A percentile compares a stretch with the other conserved stretches of the same genome.
Conservation (phyloP, 2,329 filamentous ascomycete species). For the Apiospora pterosperma region DNA sequence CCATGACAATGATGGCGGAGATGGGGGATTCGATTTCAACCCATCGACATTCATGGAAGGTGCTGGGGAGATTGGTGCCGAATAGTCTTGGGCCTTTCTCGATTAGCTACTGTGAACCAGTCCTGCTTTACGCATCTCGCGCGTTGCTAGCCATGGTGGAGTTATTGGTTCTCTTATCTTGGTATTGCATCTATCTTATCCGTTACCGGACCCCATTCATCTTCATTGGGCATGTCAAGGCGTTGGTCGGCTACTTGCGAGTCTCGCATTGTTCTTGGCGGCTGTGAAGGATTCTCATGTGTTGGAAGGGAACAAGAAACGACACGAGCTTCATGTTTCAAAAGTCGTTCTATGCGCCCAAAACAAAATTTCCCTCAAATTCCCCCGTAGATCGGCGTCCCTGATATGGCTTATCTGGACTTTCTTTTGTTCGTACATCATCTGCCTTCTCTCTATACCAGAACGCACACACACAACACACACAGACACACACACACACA, state of each 20-base stretch:
- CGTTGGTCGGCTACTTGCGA: conserved; percentile 23
- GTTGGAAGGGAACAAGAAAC: conserved; percentile 8
- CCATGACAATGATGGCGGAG: background rate
- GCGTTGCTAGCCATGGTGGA: background rate
- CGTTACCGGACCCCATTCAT: conserved; percentile 1
- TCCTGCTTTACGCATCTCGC: background rate
- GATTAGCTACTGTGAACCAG: background rate
- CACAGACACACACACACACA: background rate
- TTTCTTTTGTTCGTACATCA: conserved; percentile 3
- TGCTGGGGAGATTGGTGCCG: conserved; percentile 53
- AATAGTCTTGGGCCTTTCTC: conserved; percentile 33
- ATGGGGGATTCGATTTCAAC: conserved; percentile 7
- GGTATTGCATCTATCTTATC: conserved; percentile 10
- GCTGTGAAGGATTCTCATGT: conserved; percentile 8
- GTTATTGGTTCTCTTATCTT: background rate
- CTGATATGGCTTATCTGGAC: conserved; percentile 3
- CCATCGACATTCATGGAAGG: conserved; percentile 42
- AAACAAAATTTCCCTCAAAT: background rate
- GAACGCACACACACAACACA: background rate
- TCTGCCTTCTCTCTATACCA: background rate
- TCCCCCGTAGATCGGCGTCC: conserved; percentile 5
- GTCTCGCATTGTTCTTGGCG: conserved; percentile 4
- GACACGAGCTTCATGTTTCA: conserved; percentile 9
- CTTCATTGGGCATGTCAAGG: conserved; percentile 26
- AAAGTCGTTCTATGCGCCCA: conserved; percentile 2